Evolutionary conservation across 2,329 filamentous ascomycete species (phyloP).

Genomic region (Neurospora sp.): DNA sequence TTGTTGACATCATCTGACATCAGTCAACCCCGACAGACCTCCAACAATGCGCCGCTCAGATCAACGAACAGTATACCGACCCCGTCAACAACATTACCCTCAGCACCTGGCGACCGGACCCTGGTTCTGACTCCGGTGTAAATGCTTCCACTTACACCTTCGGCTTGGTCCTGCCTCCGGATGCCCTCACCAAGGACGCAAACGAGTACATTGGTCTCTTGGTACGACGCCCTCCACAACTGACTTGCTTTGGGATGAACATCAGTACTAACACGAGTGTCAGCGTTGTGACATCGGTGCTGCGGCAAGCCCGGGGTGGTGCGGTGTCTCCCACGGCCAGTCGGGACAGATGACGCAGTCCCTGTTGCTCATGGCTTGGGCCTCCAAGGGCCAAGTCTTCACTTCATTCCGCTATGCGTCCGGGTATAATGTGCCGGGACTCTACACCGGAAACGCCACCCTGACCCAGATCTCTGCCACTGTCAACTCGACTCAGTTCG

Average conservation of each 20-base stretch:
- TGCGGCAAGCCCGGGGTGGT: conserved; percentile 42
- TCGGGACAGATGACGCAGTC: conserved; percentile 45
- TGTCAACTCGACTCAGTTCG: conserved; percentile 48
- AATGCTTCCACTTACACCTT: conserved; percentile 23
- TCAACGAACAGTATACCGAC: conserved; percentile 15
- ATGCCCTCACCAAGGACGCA: conserved; percentile 35
- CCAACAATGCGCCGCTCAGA: conserved; percentile 14
- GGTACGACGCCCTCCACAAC: conserved; percentile 22
- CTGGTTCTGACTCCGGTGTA: conserved; percentile 4
- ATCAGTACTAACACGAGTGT: conserved; percentile 7
- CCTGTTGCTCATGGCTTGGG: conserved; percentile 49
- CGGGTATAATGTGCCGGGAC: conserved; percentile 47
- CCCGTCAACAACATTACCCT: conserved; percentile 14
- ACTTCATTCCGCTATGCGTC: conserved; percentile 48
- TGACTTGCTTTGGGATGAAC: neutral
- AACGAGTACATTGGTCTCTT: conserved; percentile 51
- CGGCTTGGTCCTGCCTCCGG: conserved; percentile 42
- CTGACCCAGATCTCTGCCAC: conserved; percentile 49
- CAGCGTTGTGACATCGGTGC: conserved; percentile 36
- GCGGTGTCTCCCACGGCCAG: conserved; percentile 42
- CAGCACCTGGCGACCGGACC: conserved; percentile 14
- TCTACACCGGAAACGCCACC: conserved; percentile 52
- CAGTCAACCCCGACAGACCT: conserved; percentile 5
- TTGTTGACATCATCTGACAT: conserved; percentile 6
- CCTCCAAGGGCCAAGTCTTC: conserved; percentile 40